A percentile compares a stretch with the other conserved stretches of the same genome.
Evolutionary conservation across 2,329 filamentous ascomycete genomes (phyloP).

Genomic region (Teratosphaeria zuluensis): DNA sequence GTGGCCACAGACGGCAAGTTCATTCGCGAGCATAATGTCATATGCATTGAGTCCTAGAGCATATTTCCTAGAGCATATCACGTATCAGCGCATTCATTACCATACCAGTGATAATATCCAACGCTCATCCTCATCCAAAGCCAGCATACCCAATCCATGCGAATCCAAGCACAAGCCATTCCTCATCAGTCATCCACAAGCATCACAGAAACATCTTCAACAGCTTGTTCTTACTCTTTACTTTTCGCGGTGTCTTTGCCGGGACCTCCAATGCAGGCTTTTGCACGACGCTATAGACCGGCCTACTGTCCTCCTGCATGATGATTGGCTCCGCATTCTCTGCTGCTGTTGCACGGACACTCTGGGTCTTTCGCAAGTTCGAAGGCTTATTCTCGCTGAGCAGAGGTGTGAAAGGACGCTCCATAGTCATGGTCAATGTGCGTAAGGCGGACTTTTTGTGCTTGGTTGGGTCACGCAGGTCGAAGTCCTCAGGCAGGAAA

Average conservation of each 20-base stretch:
- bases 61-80: neutral
- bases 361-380: slow-evolving; percentile 20
- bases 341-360: slow-evolving; percentile 14
- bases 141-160: neutral
- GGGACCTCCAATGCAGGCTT: slow-evolving; percentile 9
- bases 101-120: neutral
- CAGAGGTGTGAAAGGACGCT: slow-evolving; percentile 25
- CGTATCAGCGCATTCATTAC: neutral
- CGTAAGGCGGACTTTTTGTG: slow-evolving; percentile 19
- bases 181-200: neutral
- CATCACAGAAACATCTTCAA: slow-evolving; percentile 14
- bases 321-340: slow-evolving; percentile 3
- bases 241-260: slow-evolving; percentile 12
- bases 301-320: neutral
- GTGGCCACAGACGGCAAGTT: too few relatives aligned
- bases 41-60: neutral
- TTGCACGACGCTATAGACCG: slow-evolving; percentile 16
- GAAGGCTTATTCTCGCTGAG: slow-evolving; percentile 16
- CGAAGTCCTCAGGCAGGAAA: slow-evolving; percentile 41
- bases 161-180: neutral
- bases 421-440: slow-evolving; percentile 25
- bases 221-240: slow-evolving; percentile 15
- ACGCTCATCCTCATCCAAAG: neutral
- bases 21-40: neutral
- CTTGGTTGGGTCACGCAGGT: slow-evolving; percentile 23